phyloP scores from a whole-genome alignment of 2,329 filamentous ascomycete genomes.

The Chaetomium strumarium region DNA sequence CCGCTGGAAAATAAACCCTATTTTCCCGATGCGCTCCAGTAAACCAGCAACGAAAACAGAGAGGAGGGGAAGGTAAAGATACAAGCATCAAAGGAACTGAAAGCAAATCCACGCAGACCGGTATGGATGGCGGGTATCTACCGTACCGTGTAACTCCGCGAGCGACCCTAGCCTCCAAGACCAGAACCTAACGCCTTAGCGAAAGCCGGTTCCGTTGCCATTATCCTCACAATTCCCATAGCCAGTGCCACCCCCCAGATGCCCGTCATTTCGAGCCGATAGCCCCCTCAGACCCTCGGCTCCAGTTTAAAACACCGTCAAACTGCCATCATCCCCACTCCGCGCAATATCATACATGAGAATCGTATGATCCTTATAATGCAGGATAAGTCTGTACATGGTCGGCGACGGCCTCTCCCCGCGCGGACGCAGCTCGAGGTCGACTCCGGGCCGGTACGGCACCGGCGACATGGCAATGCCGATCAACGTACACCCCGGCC shows the following conservation, averaged over 20 bases:
- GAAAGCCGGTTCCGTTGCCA: too few relatives aligned
- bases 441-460: conserved; percentile 38
- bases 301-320: conserved; percentile 22
- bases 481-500: conserved; percentile 49
- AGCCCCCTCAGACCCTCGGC: background rate
- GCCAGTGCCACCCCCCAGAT: too few relatives aligned
- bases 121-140: conserved; percentile 2
- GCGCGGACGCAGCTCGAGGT: conserved; percentile 21
- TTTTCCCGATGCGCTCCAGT: too few relatives aligned
- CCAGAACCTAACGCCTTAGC: background rate
- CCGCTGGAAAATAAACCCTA: too few relatives aligned
- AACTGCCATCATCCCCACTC: conserved; percentile 13
- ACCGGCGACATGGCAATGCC: conserved; percentile 64
- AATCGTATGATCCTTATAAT: conserved; percentile 65
- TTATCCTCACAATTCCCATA: too few relatives aligned
- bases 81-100: background rate
- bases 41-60: background rate
- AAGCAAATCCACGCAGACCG: background rate
- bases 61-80: background rate
- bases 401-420: conserved; percentile 20
- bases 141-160: too few relatives aligned
- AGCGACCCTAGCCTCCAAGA: too few relatives aligned
- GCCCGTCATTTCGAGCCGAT: too few relatives aligned
- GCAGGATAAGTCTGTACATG: conserved; percentile 62
- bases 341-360: conserved; percentile 59